Base-by-base conservation (phyloP, 495 filamentous ascomycete genomes). In the Pseudotulostoma volvatum region DNA sequence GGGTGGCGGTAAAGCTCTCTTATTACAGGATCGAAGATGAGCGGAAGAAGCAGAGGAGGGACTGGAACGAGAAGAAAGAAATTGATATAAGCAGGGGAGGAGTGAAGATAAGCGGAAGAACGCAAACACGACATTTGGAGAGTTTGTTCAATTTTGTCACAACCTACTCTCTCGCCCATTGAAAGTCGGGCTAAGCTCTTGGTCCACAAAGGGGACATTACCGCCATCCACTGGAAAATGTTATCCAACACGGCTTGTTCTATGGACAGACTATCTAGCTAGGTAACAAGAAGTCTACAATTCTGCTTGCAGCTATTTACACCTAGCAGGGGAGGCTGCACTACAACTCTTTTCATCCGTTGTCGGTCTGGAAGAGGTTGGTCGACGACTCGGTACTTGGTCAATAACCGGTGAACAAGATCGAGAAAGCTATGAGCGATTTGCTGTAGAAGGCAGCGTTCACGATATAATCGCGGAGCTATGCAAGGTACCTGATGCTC, bases 121-220 rank as follows among this genome's bases (percentile, higher is more conserved):
- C n/a, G n/a, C n/a, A n/a, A n/a, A n/a, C n/a, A 63, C 59, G 25
- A 53, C 57, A 36, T 57, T 60, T 38, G 39, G 18, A 42, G 62
- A 61, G 40, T 50, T 60, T 42, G 44, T 64, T 28, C 42, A 35
- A 32, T 31, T 44, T 31, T 59, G 54, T 38, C 55, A n/a, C n/a
- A n/a, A n/a, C n/a, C n/a, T n/a, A n/a, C n/a, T n/a, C n/a, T n/a
- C n/a, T n/a, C n/a, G n/a, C 62, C 45, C 33, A 18, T 35, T 52
- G 25, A 32, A 40, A 48, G 48, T 45, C 15, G 40, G n/a, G n/a
- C n/a, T n/a, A n/a, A n/a, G n/a, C 36, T 50, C 44, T 35, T 43
- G 49, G 34, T 63, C 50, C 16, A 67, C 54, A 30, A 49, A 42
- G 35, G 53, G 52, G 15, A 50, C 40, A 33, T 56, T 52, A 18